Conservation (phyloP, 345 rosid genomes). For the Diplotaxis tenuifolia region DNA sequence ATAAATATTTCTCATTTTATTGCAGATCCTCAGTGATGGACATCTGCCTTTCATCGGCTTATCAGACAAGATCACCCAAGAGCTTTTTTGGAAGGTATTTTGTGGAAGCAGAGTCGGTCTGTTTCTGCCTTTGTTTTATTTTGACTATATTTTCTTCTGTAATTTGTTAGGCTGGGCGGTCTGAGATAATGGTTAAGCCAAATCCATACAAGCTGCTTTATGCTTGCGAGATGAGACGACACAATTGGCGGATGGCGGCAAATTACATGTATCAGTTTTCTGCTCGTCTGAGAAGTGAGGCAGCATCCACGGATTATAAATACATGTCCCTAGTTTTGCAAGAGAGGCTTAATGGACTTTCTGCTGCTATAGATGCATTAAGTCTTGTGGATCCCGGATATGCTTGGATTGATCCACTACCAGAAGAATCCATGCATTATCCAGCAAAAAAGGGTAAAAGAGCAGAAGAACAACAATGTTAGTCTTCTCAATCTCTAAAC, state of each 20-base stretch:
- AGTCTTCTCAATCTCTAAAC: slow-evolving; percentile 27
- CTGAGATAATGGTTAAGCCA: slow-evolving; percentile 68
- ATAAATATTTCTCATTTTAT: slow-evolving; percentile 21
- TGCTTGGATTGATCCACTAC: slow-evolving; percentile 82
- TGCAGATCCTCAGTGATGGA: slow-evolving; percentile 79
- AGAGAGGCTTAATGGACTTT: slow-evolving; percentile 87
- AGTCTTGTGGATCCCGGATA: slow-evolving; percentile 72
- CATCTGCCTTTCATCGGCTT: slow-evolving; percentile 85
- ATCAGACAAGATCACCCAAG: slow-evolving; percentile 82
- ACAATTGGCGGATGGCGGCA: slow-evolving; percentile 95
- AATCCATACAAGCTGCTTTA: slow-evolving; percentile 89
- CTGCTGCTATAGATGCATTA: slow-evolving; percentile 88
- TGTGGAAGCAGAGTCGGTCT: slow-evolving; percentile 16
- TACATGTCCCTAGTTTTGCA: slow-evolving; percentile 51
- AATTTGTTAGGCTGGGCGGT: slow-evolving; percentile 72
- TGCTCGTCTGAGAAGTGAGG: slow-evolving; percentile 69
- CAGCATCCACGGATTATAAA: slow-evolving; percentile 55
- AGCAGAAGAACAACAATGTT: slow-evolving; percentile 54
- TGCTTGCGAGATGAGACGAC: slow-evolving; percentile 88
- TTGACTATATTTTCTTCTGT: slow-evolving; percentile 19
- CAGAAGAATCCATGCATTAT: slow-evolving; percentile 48
- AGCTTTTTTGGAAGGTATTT: slow-evolving; percentile 94
- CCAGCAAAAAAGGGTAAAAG: slow-evolving; percentile 77
- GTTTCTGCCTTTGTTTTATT: slow-evolving; percentile 13
- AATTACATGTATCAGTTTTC: slow-evolving; percentile 75